Evolutionary conservation across 2,329 filamentous ascomycete species (phyloP).

Genomic region (Aspergillus sp.): DNA sequence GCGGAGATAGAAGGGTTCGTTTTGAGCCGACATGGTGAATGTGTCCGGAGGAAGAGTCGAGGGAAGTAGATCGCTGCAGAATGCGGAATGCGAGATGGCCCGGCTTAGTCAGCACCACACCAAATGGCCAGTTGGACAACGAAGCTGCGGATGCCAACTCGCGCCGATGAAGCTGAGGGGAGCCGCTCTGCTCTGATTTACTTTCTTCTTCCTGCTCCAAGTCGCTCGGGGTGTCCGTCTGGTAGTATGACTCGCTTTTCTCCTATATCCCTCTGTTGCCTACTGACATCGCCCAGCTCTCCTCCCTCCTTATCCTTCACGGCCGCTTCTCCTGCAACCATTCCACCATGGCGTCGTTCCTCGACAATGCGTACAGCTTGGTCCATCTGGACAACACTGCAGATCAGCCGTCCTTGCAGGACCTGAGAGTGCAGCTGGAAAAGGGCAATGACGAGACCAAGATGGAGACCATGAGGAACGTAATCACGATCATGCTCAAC

Average conservation of each 20-base stretch:
- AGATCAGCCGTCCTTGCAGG: conserved; percentile 80
- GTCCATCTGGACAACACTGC: conserved; percentile 96
- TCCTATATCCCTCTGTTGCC: conserved; percentile 4
- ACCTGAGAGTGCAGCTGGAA: conserved; percentile 86
- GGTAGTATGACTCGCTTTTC: conserved; percentile 16
- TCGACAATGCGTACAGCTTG: conserved; percentile 91
- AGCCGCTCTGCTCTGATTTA: conserved; percentile 22
- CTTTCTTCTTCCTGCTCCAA: conserved; percentile 15
- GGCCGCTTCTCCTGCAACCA: conserved; percentile 11
- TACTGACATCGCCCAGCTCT: conserved; percentile 25
- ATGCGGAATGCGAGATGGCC: conserved; percentile 12
- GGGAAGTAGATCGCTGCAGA: neutral
- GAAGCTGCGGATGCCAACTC: conserved; percentile 22
- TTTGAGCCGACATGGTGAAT: conserved; percentile 51
- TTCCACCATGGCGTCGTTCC: conserved; percentile 81
- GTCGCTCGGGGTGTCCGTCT: conserved; percentile 18
- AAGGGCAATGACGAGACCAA: conserved; percentile 90
- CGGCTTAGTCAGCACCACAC: conserved; percentile 39
- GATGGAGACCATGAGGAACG: conserved; percentile 91
- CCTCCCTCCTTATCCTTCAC: conserved; percentile 18
- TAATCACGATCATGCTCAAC: conserved; percentile 95
- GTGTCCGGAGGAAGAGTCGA: neutral
- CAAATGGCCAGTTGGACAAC: conserved; percentile 35
- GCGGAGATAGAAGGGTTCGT: conserved; percentile 85
- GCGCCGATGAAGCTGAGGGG: conserved; percentile 31